Percentiles rank a stretch among this genome's conserved stretches.
These are phyloP conservation scores for Myxozyma melibiosi DNA, from an alignment of 805 yeast genomes.

Conservation along the genomic window DNA sequence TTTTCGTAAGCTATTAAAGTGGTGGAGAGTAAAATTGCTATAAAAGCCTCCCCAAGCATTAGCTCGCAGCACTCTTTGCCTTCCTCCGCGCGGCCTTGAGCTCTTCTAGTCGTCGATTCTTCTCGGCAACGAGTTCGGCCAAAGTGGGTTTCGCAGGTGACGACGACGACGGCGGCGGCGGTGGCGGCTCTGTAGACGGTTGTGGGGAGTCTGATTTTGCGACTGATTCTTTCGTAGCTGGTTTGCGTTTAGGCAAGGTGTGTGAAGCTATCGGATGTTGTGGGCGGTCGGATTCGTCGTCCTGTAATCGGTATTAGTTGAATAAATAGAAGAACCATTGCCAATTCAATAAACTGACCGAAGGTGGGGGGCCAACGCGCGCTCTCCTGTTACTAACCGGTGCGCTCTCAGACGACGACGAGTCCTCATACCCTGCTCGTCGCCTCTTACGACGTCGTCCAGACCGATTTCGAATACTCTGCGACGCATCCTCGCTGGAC, in stretches of 20 bases:
- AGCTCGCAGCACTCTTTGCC: neutral
- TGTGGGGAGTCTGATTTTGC: neutral
- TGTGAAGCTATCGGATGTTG: neutral
- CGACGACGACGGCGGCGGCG: neutral
- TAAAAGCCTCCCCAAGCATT: neutral
- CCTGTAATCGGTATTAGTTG: neutral
- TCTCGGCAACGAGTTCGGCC: slow-evolving; percentile 8
- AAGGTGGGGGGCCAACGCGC: no score
- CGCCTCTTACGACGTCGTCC: no score
- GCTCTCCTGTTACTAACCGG: no score
- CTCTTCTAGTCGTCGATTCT: slow-evolving; percentile 1
- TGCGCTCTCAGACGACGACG: no score
- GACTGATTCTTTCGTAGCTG: neutral
- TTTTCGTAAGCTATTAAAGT: neutral
- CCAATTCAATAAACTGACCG: neutral
- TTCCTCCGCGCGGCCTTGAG: neutral
- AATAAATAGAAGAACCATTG: neutral
- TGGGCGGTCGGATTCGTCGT: neutral
- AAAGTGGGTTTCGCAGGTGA: slow-evolving; percentile 1
- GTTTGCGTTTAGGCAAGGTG: neutral
- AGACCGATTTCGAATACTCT: no score
- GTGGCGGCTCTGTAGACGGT: no score
- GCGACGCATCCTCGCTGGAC: no score
- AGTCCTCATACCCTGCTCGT: no score
- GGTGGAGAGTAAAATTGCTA: neutral